Base-by-base conservation (phyloP, 2,329 filamentous ascomycete species). In the Dactylellina cionopaga region DNA sequence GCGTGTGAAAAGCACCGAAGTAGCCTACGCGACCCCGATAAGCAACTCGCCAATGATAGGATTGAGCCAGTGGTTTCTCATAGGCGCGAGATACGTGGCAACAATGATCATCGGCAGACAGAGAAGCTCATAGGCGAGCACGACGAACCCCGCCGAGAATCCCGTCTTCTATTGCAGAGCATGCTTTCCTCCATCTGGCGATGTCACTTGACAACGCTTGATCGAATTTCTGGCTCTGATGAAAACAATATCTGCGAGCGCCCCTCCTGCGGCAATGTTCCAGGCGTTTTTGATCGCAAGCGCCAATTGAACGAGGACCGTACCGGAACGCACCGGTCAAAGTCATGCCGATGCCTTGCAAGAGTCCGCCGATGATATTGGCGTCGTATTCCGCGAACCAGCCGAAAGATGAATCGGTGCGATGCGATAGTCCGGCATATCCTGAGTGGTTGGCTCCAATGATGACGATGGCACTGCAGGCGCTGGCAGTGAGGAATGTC, bases 261-360 rank as follows among this genome's bases (percentile, higher is more conserved):
- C 73, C 22, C 83, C 85, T 5, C 89, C 88, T 0, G 80, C 79
- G 1, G 89, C 79, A 0, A 85, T 84, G 58, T 82, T 84, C 37
- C 83, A 77, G 0, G 86, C 86, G 0, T 85, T 83, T 1, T 77
- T 79, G 1, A 88, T 80, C 1, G 85, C 84, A 10, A 83, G 80
- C 1, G 84, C 87, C 9, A 87, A 76, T 79, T 91, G 88, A 0
- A 85, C 84, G 51, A 89, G 83, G 4, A 89, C 83, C 0, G 87
- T 89, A 0, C 89, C 89, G 0, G 89, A 87, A 69, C 88, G 88
- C 85, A 6, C 87, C 88, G 0, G 87, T 85, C 13, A 90, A 80
- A 4, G 86, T 83, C 88, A 90, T 89, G 62, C 89, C 89, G n/a
- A 84, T 78, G 33, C 89, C 88, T 24, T 89, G 83, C 1, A 90